Evolutionary conservation across 1,284 basidiomycete species (phyloP).

Genomic region (Coniferiporia weirii): DNA sequence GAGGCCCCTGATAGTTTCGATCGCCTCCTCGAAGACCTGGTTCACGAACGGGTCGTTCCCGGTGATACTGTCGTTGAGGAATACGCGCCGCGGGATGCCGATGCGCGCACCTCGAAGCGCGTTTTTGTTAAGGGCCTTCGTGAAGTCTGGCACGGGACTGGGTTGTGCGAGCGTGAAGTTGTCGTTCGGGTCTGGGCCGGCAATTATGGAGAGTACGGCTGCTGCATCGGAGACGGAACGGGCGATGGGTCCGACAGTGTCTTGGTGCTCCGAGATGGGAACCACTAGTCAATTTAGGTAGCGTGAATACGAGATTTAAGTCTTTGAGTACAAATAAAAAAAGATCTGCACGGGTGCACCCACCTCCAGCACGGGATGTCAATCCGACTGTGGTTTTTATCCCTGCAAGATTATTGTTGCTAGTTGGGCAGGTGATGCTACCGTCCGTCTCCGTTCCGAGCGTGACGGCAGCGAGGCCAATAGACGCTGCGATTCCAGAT

Average conservation of each 20-base stretch:
- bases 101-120: slow-evolving; percentile 53
- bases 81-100: slow-evolving; percentile 47
- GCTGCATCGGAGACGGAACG: slow-evolving; percentile 58
- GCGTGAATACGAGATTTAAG: neutral
- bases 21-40: slow-evolving; percentile 44
- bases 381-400: slow-evolving; percentile 60
- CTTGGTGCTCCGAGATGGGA: slow-evolving; percentile 58
- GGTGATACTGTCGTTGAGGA: slow-evolving; percentile 38
- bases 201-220: slow-evolving; percentile 52
- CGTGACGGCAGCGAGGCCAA: slow-evolving; percentile 54
- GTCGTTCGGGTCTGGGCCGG: slow-evolving; percentile 55
- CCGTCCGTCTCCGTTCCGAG: slow-evolving; percentile 66
- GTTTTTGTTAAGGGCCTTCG: slow-evolving; percentile 41
- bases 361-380: slow-evolving; percentile 58
- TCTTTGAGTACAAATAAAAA: neutral
- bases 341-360: neutral
- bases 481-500: slow-evolving; percentile 54
- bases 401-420: slow-evolving; percentile 50
- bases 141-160: slow-evolving; percentile 47
- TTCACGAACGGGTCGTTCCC: slow-evolving; percentile 41
- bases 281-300: slow-evolving; percentile 36
- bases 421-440: slow-evolving; percentile 51
- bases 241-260: slow-evolving; percentile 58
- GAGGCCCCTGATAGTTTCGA: slow-evolving; percentile 41
- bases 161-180: slow-evolving; percentile 59